These are phyloP conservation scores for Salvia miltiorrhiza DNA, from an alignment of 257 asterid genomes.

Conservation along the genomic window DNA sequence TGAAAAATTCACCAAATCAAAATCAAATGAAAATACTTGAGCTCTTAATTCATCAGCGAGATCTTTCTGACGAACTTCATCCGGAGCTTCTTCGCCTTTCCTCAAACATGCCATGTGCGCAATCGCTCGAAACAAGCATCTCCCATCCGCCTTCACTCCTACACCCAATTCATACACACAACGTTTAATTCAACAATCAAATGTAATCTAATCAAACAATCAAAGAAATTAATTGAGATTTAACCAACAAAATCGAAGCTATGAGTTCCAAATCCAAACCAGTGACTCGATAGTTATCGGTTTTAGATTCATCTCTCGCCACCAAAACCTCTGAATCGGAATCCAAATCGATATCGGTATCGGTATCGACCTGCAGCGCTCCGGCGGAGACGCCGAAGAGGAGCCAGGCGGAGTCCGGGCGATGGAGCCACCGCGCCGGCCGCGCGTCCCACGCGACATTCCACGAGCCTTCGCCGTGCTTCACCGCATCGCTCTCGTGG, in stretches of 20 bases:
- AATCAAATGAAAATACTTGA: slow-evolving; percentile 39
- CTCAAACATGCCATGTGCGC: slow-evolving; percentile 78
- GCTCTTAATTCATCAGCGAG: slow-evolving; percentile 93
- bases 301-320: background rate
- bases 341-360: slow-evolving; percentile 21
- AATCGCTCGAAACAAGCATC: slow-evolving; percentile 78
- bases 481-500: slow-evolving; percentile 38
- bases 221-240: background rate
- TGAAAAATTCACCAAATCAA: too few relatives aligned
- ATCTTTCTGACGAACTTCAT: slow-evolving; percentile 65
- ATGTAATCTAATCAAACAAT: background rate
- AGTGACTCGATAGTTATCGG: slow-evolving; percentile 49
- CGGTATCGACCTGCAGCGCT: slow-evolving; percentile 28
- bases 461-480: slow-evolving; percentile 83
- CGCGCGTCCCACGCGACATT: slow-evolving; percentile 87
- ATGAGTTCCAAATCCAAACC: slow-evolving; percentile 31
- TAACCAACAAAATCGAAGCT: background rate
- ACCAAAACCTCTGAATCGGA: slow-evolving; percentile 19
- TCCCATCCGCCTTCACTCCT: slow-evolving; percentile 83
- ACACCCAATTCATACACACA: background rate
- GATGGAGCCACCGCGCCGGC: slow-evolving; percentile 92
- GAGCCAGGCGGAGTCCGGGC: slow-evolving; percentile 79
- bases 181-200: background rate
- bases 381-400: slow-evolving; percentile 66
- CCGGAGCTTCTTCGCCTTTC: slow-evolving; percentile 63